A percentile compares a stretch with the other conserved stretches of the same genome.
These are phyloP conservation scores for Tetrapisispora pingtungensis DNA, from an alignment of 805 yeast species.

Conservation along the genomic window DNA sequence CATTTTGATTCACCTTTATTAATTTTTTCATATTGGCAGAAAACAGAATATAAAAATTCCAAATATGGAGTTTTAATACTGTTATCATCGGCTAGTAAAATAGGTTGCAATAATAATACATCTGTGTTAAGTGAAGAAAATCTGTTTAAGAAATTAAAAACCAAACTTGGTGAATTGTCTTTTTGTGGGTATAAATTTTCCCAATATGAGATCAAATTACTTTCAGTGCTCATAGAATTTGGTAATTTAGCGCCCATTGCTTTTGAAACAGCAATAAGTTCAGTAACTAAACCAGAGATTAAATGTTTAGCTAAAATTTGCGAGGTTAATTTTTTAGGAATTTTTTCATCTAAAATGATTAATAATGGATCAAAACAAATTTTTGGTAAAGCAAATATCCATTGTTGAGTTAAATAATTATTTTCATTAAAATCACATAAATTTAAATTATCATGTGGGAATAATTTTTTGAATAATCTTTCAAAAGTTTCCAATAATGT, in stretches of 20 bases:
- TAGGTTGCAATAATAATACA: slow-evolving; percentile 72
- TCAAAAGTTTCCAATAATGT: slow-evolving; percentile 24
- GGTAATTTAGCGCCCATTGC: slow-evolving; percentile 69
- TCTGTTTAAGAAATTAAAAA: slow-evolving; percentile 54
- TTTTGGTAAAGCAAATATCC: slow-evolving; percentile 75
- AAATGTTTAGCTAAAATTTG: slow-evolving; percentile 81
- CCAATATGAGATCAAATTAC: slow-evolving; percentile 46
- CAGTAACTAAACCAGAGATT: slow-evolving; percentile 68
- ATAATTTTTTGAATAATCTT: slow-evolving; percentile 23
- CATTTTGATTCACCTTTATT: slow-evolving; percentile 33
- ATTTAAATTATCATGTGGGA: slow-evolving; percentile 33
- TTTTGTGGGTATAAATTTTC: slow-evolving; percentile 35
- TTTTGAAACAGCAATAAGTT: slow-evolving; percentile 61
- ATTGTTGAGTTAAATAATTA: slow-evolving; percentile 63
- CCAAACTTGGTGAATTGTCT: slow-evolving; percentile 45
- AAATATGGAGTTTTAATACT: slow-evolving; percentile 82
- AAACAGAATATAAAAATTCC: slow-evolving; percentile 73
- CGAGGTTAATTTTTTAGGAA: slow-evolving; percentile 45
- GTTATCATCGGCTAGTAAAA: slow-evolving; percentile 79
- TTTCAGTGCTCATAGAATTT: slow-evolving; percentile 51
- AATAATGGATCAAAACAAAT: slow-evolving; percentile 71
- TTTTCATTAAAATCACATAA: slow-evolving; percentile 20
- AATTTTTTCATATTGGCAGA: slow-evolving; percentile 51
- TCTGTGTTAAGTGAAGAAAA: slow-evolving; percentile 54
- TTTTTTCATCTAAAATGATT: slow-evolving; percentile 60